Evolutionary conservation across 306 rosid species (phyloP).

Genomic region (Vachellia collinsii): DNA sequence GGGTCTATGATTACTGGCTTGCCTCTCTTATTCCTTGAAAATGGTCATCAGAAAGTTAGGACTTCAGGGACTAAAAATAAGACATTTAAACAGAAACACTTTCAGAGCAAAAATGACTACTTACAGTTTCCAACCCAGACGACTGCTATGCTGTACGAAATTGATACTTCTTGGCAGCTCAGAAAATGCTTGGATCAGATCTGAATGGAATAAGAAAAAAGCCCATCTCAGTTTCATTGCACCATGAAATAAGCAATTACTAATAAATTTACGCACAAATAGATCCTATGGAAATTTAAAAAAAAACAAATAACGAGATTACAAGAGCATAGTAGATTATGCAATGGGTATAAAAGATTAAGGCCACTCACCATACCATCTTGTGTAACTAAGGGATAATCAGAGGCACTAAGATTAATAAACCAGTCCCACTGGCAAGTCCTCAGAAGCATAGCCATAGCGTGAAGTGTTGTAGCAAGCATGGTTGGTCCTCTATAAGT

Average conservation of each 20-base stretch:
- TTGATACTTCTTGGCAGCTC: constrained; percentile 77
- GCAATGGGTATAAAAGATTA: not conserved
- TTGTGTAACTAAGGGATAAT: constrained; percentile 89
- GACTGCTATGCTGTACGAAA: constrained; percentile 86
- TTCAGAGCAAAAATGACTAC: not conserved
- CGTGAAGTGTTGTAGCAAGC: constrained; percentile 93
- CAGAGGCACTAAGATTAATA: constrained; percentile 94
- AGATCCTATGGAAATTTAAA: not conserved
- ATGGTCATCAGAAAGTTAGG: constrained; percentile 14
- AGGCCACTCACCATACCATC: constrained; percentile 98
- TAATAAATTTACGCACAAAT: not conserved
- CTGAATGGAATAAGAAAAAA: constrained; percentile 43
- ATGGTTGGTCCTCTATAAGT: constrained; percentile 96
- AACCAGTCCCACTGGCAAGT: constrained; percentile 87
- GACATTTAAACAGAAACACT: constrained; percentile 8
- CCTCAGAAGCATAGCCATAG: constrained; percentile 72
- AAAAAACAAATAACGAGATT: not conserved
- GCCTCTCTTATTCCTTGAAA: constrained; percentile 88
- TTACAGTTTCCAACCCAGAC: constrained; percentile 90
- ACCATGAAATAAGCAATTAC: constrained; percentile 11
- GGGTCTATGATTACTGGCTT: constrained; percentile 87
- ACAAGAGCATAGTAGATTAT: not conserved
- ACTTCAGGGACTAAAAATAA: not conserved
- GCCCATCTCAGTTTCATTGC: constrained; percentile 4
- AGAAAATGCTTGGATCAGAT: constrained; percentile 82